Evolutionary conservation across 495 filamentous ascomycete genomes (phyloP), one percentile per base, ranked within the genome.

Genomic region (Pseudomonodictys pantanalensis): DNA sequence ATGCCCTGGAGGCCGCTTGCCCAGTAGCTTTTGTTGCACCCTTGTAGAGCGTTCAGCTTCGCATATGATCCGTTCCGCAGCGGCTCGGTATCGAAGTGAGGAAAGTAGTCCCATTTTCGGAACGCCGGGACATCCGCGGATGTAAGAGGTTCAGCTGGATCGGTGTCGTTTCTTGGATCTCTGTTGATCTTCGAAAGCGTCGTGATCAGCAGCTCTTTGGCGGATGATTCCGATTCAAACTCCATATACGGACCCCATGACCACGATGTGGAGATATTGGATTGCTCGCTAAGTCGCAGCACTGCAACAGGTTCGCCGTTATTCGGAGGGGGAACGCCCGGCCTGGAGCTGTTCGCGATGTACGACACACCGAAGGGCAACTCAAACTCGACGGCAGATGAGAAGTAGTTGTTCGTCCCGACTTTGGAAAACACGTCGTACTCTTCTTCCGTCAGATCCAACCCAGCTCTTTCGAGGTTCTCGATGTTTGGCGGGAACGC

Each of bases 91-190:
- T 52, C 59, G 39, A 63, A 63, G 33, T 67, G 64, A 9, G 64
- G 64, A 39, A 67, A 67, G 51, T 67, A 67, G 45, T 67, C 64
- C 64, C 64, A 67, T 30, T 67, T 67, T 12, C 60, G 41, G 50
- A 67, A 67, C 28, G 54, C 59, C 18, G 28, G 29, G 22, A 67
- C 43, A 32, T 67, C 64, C 0, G 6, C 25, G 1, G 29, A 30
- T 11, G n/a, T 18, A 11, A 67, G 25, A 2, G 59, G 49, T 15
- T 32, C 51, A 20, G 29, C 18, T 33, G 29, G 12, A 1, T 48
- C 64, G 0, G 53, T 59, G 8, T 25, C 38, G 35, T 67, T 59
- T 6, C 59, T 12, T 23, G 64, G 64, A 39, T 67, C 64, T 44
- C 63, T 67, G 55, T 67, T 67, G n/a, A 67, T 18, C 43, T 60